phyloP scores from a whole-genome alignment of 768 basidiomycete genomes.

The Pleurotus ostreatus region DNA sequence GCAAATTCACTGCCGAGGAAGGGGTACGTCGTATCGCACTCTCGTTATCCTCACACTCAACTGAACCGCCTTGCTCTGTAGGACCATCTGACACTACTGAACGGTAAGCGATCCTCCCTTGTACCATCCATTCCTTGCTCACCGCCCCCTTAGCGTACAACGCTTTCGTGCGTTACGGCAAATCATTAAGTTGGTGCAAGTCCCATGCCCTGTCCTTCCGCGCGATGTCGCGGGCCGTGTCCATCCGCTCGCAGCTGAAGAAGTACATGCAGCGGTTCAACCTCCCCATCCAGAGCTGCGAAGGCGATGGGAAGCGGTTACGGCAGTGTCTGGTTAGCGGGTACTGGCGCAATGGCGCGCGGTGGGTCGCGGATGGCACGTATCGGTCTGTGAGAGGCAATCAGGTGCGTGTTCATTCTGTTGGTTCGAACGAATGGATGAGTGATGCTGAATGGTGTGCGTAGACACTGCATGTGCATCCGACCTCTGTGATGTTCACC shows the following conservation, averaged over 20 bases:
- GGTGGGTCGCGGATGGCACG: constrained; percentile 90
- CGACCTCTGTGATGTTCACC: constrained; percentile 91
- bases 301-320: constrained; percentile 80
- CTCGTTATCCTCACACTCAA: not conserved
- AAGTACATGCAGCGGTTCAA: constrained; percentile 93
- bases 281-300: constrained; percentile 78
- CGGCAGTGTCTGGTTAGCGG: constrained; percentile 89
- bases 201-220: constrained; percentile 90
- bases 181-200: constrained; percentile 91
- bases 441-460: not conserved
- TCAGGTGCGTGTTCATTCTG: constrained; percentile 39
- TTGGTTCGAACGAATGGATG: not conserved
- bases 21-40: constrained; percentile 53
- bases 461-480: constrained; percentile 86
- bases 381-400: constrained; percentile 87
- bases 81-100: constrained; percentile 94
- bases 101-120: constrained; percentile 48
- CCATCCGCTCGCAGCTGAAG: constrained; percentile 90
- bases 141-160: constrained; percentile 67
- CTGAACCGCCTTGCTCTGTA: constrained; percentile 24
- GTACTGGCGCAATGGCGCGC: constrained; percentile 92
- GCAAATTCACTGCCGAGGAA: constrained; percentile 98
- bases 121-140: not conserved
- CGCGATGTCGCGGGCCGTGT: constrained; percentile 89
- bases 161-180: constrained; percentile 80